These are phyloP conservation scores for Helenozyma rhizophorensis DNA, from an alignment of 805 yeast genomes.

Conservation along the genomic window DNA sequence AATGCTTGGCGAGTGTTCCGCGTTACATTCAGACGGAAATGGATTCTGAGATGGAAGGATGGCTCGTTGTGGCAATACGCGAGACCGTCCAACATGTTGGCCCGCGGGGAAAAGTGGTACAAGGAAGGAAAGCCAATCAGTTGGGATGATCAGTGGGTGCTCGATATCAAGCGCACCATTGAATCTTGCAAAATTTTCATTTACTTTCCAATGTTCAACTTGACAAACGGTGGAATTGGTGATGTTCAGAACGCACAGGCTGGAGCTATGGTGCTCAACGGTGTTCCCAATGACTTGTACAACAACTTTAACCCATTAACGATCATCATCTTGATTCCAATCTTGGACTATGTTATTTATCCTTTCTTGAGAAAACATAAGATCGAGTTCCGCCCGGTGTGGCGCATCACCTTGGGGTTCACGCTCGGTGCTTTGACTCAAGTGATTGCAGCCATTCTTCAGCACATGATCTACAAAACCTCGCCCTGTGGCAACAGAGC, in stretches of 20 bases:
- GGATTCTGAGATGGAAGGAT: constrained; percentile 35
- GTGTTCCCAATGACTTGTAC: constrained; percentile 55
- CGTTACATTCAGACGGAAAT: constrained; percentile 41
- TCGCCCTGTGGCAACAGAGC: constrained; percentile 51
- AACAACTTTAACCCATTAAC: constrained; percentile 52
- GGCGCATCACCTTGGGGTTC: constrained; percentile 47
- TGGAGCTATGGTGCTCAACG: constrained; percentile 47
- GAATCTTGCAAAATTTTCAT: constrained; percentile 43
- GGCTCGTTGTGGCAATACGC: constrained; percentile 48
- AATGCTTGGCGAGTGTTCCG: constrained; percentile 38
- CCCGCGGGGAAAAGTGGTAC: constrained; percentile 37
- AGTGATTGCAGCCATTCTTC: constrained; percentile 47
- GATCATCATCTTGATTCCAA: constrained; percentile 49
- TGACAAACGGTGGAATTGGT: constrained; percentile 48
- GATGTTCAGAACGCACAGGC: constrained; percentile 49
- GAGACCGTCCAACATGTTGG: constrained; percentile 40
- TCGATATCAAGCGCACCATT: constrained; percentile 41
- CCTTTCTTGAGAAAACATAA: constrained; percentile 41
- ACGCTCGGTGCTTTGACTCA: constrained; percentile 43
- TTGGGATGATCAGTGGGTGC: constrained; percentile 46
- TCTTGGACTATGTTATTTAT: constrained; percentile 43
- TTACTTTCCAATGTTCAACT: constrained; percentile 35
- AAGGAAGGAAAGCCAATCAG: constrained; percentile 17
- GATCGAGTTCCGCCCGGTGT: constrained; percentile 29
- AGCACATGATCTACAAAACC: constrained; percentile 43